These are phyloP conservation scores for Coemansia sp. DNA, from an alignment of 192 early-diverging fungal genomes.

Conservation along the genomic window DNA sequence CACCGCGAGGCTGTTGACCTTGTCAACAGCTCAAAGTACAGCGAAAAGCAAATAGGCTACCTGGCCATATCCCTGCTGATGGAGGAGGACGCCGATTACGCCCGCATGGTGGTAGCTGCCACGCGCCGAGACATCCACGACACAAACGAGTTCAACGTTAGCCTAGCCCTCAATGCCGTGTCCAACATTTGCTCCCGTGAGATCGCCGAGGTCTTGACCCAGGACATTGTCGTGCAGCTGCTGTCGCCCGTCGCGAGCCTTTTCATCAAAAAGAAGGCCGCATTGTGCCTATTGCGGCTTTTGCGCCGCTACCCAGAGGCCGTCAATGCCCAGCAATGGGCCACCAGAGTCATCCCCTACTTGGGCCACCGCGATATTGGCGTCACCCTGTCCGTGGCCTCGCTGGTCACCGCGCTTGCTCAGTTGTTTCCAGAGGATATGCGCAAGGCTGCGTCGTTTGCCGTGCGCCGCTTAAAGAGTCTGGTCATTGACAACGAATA, in stretches of 20 bases:
- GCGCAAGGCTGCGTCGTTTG: slow-evolving; percentile 70
- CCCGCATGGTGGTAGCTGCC: slow-evolving; percentile 80
- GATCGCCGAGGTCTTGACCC: slow-evolving; percentile 81
- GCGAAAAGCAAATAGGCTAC: slow-evolving; percentile 99
- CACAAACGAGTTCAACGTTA: slow-evolving; percentile 80
- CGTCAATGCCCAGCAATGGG: slow-evolving; percentile 85
- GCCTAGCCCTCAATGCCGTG: slow-evolving; percentile 91
- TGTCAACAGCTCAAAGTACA: slow-evolving; percentile 84
- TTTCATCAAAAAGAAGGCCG: slow-evolving; percentile 98
- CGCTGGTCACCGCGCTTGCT: slow-evolving; percentile 83
- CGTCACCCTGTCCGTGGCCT: slow-evolving; percentile 78
- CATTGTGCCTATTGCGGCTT: slow-evolving; percentile 84
- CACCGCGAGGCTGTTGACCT: slow-evolving; percentile 95
- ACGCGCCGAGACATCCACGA: slow-evolving; percentile 88
- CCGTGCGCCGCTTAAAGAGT: slow-evolving; percentile 76
- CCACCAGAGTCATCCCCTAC: slow-evolving; percentile 70
- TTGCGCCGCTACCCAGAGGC: slow-evolving; percentile 87
- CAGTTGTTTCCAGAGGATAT: slow-evolving; percentile 83
- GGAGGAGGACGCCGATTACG: slow-evolving; percentile 79
- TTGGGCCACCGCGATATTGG: slow-evolving; percentile 92
- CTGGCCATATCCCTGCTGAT: slow-evolving; percentile 91
- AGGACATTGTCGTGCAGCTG: slow-evolving; percentile 81
- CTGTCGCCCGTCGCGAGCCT: slow-evolving; percentile 76
- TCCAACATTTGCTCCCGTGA: slow-evolving; percentile 94
- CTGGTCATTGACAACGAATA: slow-evolving; percentile 83